Conservation (phyloP, 441 rosid genomes). For the Bocquillonia castaneifolia region DNA sequence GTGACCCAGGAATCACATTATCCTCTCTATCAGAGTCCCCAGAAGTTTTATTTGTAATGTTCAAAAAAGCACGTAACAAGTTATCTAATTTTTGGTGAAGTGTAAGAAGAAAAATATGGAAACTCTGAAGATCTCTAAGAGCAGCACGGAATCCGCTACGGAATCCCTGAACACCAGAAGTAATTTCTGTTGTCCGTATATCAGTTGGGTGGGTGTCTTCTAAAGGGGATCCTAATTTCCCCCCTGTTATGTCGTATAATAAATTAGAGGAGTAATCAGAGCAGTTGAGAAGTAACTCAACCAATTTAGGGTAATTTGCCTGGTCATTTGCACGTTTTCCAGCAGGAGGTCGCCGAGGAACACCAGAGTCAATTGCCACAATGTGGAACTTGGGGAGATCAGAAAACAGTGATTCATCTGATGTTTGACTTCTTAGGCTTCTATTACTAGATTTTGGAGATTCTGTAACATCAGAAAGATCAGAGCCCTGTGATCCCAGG, state of each 20-base stretch:
- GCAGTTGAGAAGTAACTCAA: slow-evolving; percentile 88
- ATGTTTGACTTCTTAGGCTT: slow-evolving; percentile 48
- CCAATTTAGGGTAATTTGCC: slow-evolving; percentile 82
- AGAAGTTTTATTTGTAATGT: slow-evolving; percentile 56
- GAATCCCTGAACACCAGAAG: slow-evolving; percentile 58
- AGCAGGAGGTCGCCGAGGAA: slow-evolving; percentile 98
- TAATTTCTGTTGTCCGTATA: slow-evolving; percentile 31
- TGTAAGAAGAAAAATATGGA: slow-evolving; percentile 87
- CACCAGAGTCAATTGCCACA: slow-evolving; percentile 91
- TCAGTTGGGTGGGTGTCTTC: slow-evolving; percentile 37
- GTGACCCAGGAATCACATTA: slow-evolving; percentile 53
- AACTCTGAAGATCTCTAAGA: slow-evolving; percentile 85
- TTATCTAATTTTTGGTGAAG: slow-evolving; percentile 87
- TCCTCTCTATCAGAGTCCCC: slow-evolving; percentile 84
- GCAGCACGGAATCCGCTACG: slow-evolving; percentile 88
- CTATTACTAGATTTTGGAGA: slow-evolving; percentile 56
- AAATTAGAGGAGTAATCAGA: slow-evolving; percentile 60
- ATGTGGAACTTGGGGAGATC: slow-evolving; percentile 43
- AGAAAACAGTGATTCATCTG: slow-evolving; percentile 41
- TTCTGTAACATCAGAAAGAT: slow-evolving; percentile 62
- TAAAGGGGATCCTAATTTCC: slow-evolving; percentile 64
- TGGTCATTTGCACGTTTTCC: slow-evolving; percentile 96
- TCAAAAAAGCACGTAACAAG: slow-evolving; percentile 64
- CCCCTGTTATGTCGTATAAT: slow-evolving; percentile 77
- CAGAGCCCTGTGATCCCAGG: slow-evolving; percentile 53